These are phyloP conservation scores for Malus hybrid DNA, from an alignment of 331 rosid genomes.

Conservation along the genomic window DNA sequence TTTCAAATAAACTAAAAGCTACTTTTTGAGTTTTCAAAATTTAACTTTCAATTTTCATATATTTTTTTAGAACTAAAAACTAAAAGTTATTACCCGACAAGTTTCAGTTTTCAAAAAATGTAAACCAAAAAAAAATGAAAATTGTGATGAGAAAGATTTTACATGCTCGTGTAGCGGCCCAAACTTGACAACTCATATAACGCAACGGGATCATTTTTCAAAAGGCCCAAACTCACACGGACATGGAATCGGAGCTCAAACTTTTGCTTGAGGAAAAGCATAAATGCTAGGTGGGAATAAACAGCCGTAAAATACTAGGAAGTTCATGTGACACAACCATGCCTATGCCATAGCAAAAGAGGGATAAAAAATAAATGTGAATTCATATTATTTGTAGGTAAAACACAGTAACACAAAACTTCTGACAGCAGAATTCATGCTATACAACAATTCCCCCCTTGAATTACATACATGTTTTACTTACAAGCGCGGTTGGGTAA, in stretches of 20 bases:
- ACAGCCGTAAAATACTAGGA: no score
- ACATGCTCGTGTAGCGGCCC: not conserved
- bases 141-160: not conserved
- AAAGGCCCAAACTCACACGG: not conserved
- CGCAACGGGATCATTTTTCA: not conserved
- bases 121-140: no score
- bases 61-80: no score
- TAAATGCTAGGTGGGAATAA: not conserved
- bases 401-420: not conserved
- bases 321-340: no score
- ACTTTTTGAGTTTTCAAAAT: no score
- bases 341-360: not conserved
- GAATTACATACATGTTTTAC: slow-evolving; percentile 15
- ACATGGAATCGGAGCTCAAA: not conserved
- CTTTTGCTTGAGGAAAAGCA: not conserved
- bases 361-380: no score
- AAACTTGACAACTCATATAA: not conserved
- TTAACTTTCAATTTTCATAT: no score
- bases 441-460: slow-evolving; percentile 32
- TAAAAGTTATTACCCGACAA: no score
- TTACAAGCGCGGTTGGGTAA: slow-evolving; percentile 9
- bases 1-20: not conserved
- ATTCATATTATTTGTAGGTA: not conserved
- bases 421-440: slow-evolving; percentile 16
- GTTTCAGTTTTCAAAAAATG: no score